These are phyloP conservation scores for Mortierella sp. DNA, from an alignment of 371 early-diverging fungal species.

Conservation along the genomic window DNA sequence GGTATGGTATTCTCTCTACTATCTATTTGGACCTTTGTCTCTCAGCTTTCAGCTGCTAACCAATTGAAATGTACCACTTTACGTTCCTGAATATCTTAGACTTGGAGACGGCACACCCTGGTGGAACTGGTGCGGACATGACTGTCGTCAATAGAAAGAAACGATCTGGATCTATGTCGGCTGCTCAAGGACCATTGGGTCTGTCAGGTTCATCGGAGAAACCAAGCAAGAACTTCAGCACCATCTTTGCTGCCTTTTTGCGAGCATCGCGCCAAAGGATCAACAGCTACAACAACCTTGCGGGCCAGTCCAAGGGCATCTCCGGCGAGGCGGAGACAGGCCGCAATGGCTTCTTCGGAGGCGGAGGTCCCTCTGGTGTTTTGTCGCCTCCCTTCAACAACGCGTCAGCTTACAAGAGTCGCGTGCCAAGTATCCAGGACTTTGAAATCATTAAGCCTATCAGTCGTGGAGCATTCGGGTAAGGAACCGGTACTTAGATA, in stretches of 20 bases:
- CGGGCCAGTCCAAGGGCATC: conserved; percentile 34
- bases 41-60: neutral
- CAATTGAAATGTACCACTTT: neutral
- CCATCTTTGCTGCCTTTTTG: conserved; percentile 52
- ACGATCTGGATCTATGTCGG: conserved; percentile 21
- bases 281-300: conserved; percentile 47
- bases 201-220: conserved; percentile 34
- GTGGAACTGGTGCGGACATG: neutral
- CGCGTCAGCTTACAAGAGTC: conserved; percentile 41
- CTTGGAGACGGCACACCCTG: neutral
- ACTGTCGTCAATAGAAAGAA: conserved; percentile 9
- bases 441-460: conserved; percentile 92
- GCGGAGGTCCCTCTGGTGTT: conserved; percentile 19
- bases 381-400: conserved; percentile 32
- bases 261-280: conserved; percentile 52
- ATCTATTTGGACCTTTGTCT: neutral
- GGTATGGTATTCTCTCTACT: conserved; percentile 19
- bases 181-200: conserved; percentile 22
- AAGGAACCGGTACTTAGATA: neutral
- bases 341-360: conserved; percentile 35
- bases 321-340: conserved; percentile 18
- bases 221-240: conserved; percentile 57
- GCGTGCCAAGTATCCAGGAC: conserved; percentile 84
- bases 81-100: conserved; percentile 1
- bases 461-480: conserved; percentile 91